Percentiles rank a stretch among this genome's conserved stretches.
These are phyloP conservation scores for Boletus subcaerulescens DNA, from an alignment of 768 basidiomycete species.

Conservation along the genomic window DNA sequence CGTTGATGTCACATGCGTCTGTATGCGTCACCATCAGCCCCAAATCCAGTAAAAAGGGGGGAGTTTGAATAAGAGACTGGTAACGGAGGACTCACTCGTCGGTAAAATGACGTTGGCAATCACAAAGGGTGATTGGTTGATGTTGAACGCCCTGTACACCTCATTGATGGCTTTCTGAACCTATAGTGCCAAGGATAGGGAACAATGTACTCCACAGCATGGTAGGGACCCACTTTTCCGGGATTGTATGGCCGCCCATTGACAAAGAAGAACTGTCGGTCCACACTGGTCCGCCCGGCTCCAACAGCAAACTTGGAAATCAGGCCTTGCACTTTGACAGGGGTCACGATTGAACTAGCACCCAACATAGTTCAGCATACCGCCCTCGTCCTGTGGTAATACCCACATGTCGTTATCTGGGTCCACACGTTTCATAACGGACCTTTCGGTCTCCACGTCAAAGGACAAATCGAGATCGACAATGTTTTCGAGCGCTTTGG, in stretches of 20 bases:
- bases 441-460: constrained; percentile 63
- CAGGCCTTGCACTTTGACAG: constrained; percentile 67
- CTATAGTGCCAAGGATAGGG: constrained; percentile 34
- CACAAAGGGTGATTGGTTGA: constrained; percentile 74
- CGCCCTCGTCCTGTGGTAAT: neutral
- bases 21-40: neutral
- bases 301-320: constrained; percentile 80
- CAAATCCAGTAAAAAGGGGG: neutral
- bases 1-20: constrained; percentile 90
- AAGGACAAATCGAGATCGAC: constrained; percentile 71
- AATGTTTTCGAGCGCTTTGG: constrained; percentile 72
- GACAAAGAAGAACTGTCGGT: constrained; percentile 90
- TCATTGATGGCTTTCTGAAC: constrained; percentile 91
- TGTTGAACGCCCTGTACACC: constrained; percentile 81
- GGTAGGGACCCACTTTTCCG: constrained; percentile 50
- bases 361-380: constrained; percentile 2
- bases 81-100: constrained; percentile 48
- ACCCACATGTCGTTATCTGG: constrained; percentile 21
- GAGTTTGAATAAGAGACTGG: neutral
- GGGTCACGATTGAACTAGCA: constrained; percentile 25
- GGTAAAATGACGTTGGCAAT: constrained; percentile 83
- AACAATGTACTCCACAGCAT: neutral
- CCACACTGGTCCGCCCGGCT: constrained; percentile 72
- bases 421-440: constrained; percentile 19
- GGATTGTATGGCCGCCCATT: constrained; percentile 88